phyloP scores from a whole-genome alignment of 257 asterid genomes.

The Nicotiana attenuata region DNA sequence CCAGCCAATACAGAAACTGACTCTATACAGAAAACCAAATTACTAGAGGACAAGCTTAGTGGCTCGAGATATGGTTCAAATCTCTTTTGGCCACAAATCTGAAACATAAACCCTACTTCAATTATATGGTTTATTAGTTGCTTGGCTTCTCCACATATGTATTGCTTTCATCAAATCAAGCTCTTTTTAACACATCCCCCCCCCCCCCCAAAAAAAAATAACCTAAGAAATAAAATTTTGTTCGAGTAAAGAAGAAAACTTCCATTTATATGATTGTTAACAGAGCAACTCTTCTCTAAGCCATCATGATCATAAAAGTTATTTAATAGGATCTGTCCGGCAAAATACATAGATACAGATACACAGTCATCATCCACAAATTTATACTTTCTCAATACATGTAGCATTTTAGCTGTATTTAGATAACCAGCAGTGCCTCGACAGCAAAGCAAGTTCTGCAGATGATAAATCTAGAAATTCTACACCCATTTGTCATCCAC shows the following conservation, averaged over 20 bases:
- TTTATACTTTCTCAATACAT: neutral
- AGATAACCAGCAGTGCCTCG: neutral
- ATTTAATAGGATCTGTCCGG: neutral
- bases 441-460: neutral
- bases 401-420: neutral
- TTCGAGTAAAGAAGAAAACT: neutral
- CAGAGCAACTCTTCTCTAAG: neutral
- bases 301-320: neutral
- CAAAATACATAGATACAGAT: neutral
- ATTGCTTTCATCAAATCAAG: conserved; percentile 2
- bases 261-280: neutral
- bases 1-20: neutral
- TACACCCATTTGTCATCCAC: neutral
- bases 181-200: neutral
- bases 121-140: neutral
- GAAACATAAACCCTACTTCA: neutral
- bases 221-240: neutral
- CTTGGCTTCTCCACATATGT: neutral
- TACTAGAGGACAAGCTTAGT: neutral
- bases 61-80: neutral
- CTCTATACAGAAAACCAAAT: neutral
- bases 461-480: neutral
- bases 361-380: neutral
- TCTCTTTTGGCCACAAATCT: neutral
- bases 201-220: neutral